Base-by-base conservation (phyloP, 768 basidiomycete species). In the Gymnopilus dilepis region DNA sequence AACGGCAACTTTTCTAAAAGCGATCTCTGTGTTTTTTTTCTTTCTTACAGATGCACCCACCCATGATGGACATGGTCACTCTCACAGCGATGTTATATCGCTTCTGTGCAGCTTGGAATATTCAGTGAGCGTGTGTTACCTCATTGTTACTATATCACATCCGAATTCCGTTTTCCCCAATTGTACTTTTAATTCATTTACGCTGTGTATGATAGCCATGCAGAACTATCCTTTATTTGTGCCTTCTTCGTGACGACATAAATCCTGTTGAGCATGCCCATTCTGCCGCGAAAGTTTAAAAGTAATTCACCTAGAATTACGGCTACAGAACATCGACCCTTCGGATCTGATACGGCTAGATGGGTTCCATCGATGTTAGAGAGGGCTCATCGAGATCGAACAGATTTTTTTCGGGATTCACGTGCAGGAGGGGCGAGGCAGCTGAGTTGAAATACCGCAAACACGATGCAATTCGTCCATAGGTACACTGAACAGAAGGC, bases 31-130 rank as follows among this genome's bases (percentile, higher is more conserved):
- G 43, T 38, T 52, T 58, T 56, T 42, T 37, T 47, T 63, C 54
- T 21, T 66, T 43, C 60, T 28, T 54, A 55, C 70, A 92, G 91
- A 90, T 86, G 81, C 92, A 92, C 72, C 92, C 91, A 54, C 92
- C 92, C 66, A 88, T 94, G 75, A 94, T 94, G 92, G 91, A 94
- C 80, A 87, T 85, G 45, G 91, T 94, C 62, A 89, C 89, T 26
- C 86, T 94, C 66, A 92, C 92, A 28, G 86, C 86, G 56, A 93
- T 94, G 91, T 81, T 94, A 34, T 93, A 91, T 77, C 88, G 93
- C 50, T 91, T 92, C 74, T 90, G 89, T 67, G 80, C 77, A 43
- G 72, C 79, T 51, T 84, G 80, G 79, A 82, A 82, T 66, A 73
- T 84, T 48, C 82, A n/a, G n/a, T n/a, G n/a, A n/a, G n/a, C n/a